Conservation (phyloP, 129 eudicot species). For the Arctium lappa region DNA sequence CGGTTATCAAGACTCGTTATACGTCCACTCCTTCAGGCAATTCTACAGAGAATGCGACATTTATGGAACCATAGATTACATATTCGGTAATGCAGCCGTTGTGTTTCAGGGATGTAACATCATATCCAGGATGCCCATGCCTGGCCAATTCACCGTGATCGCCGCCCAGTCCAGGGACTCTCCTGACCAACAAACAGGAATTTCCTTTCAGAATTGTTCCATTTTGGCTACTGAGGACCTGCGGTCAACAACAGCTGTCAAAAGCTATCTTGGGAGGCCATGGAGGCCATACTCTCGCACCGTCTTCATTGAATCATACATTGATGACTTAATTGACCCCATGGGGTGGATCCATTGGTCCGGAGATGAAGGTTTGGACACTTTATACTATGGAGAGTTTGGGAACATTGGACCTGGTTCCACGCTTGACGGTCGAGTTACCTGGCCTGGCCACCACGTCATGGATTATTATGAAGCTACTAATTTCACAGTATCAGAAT, state of each 20-base stretch:
- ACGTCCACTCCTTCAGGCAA: constrained; percentile 81
- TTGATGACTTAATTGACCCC: constrained; percentile 58
- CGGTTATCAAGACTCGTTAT: constrained; percentile 82
- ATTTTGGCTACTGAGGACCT: constrained; percentile 59
- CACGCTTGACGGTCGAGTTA: constrained; percentile 38
- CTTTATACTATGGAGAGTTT: constrained; percentile 77
- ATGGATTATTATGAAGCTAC: constrained; percentile 79
- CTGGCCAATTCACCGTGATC: constrained; percentile 72
- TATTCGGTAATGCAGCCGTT: constrained; percentile 86
- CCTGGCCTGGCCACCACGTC: constrained; percentile 70
- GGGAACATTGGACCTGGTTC: constrained; percentile 72
- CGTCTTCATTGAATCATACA: constrained; percentile 62
- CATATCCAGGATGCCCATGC: constrained; percentile 69
- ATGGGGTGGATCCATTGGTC: constrained; percentile 74
- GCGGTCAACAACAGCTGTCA: constrained; percentile 14
- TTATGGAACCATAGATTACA: constrained; percentile 79
- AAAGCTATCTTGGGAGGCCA: constrained; percentile 83
- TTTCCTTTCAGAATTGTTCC: constrained; percentile 74
- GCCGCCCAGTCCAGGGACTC: constrained; percentile 71
- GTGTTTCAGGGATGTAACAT: constrained; percentile 76
- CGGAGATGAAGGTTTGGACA: constrained; percentile 54
- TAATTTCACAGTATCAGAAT: constrained; percentile 66
- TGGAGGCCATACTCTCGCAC: constrained; percentile 69
- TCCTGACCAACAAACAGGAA: constrained; percentile 61
- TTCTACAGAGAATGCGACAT: constrained; percentile 90